Base-by-base conservation (phyloP, 495 filamentous ascomycete genomes). In the Neurospora sublineolata region DNA sequence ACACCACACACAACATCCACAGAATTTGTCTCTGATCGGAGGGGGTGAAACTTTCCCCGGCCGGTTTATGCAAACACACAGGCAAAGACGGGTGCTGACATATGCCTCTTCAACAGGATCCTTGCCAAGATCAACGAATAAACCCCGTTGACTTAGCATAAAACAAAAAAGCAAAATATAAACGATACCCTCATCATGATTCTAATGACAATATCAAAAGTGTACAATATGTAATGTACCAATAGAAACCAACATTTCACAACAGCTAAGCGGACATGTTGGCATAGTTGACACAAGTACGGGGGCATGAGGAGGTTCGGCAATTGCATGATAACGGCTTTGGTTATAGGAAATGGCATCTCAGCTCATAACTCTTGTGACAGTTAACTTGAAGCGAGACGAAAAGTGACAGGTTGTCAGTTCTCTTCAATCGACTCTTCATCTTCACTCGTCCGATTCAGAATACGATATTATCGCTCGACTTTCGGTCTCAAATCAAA, bases 111-210 rank as follows among this genome's bases (percentile, higher is more conserved):
- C 10, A 9, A 20, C 74, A 94, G 92, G 79, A 85, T 94, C 74
- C 87, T 94, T 70, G 92, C 93, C 80, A 94, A 94, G 89, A 94
- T 95, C 86, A 93, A 90, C 80, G 92, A 94, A 84, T 94, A 89
- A 86, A 76, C 20, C 44, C 9, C 46, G 33, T 40, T 41, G 42
- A 27, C 36, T 37, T 27, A 64, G 27, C 52, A 18, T 64, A 64
- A 64, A 64, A 64, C 12, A 33, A 33, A 64, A 64, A 64, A 64
- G 27, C 52, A 69, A 30, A 37, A 75, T 69, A 79, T 71, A 76
- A 77, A 83, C 70, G 72, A 84, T 82, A 82, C 73, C 70, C 74
- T 71, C 64, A 30, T 72, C 73, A 79, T 70, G 71, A 74, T 72
- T 67, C 75, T 74, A 74, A 79, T 78, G 73, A 80, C 75, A 75